A percentile compares a stretch with the other conserved stretches of the same genome.
Evolutionary conservation across 1,284 basidiomycete species (phyloP).

Genomic region (Ceratobasidium sp.): DNA sequence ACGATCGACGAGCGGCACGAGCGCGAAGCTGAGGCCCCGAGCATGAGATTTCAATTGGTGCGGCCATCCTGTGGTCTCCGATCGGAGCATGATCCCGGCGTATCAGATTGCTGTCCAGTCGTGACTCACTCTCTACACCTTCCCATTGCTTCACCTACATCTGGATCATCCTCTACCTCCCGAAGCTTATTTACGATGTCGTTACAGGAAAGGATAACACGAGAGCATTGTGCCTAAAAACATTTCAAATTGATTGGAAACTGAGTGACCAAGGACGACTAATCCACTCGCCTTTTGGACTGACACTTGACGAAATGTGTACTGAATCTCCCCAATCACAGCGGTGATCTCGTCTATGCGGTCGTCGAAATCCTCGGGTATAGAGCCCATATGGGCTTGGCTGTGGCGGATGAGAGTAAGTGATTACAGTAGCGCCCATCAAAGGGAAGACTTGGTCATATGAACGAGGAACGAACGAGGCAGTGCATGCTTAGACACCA

Average conservation of each 20-base stretch:
- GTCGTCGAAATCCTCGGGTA: constrained; percentile 22
- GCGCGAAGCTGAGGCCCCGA: neutral
- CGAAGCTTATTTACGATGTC: constrained; percentile 16
- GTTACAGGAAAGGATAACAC: constrained; percentile 9
- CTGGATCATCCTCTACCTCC: constrained; percentile 15
- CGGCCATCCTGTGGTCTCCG: neutral
- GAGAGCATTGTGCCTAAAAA: constrained; percentile 26
- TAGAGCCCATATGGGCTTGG: neutral
- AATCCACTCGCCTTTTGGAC: constrained; percentile 19
- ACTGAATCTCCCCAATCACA: constrained; percentile 11
- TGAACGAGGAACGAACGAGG: no score
- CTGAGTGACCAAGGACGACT: no score
- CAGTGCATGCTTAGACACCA: no score
- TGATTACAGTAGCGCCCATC: constrained; percentile 14
- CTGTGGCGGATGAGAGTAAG: constrained; percentile 15
- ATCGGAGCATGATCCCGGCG: neutral
- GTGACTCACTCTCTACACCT: neutral
- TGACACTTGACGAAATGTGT: neutral
- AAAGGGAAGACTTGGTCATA: neutral
- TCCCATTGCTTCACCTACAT: neutral
- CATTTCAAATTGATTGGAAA: neutral
- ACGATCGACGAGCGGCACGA: neutral
- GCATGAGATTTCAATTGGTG: neutral
- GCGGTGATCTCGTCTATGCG: constrained; percentile 7
- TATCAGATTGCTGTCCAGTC: neutral